Conservation (phyloP, 768 basidiomycete species). For the Calocera cornea region DNA sequence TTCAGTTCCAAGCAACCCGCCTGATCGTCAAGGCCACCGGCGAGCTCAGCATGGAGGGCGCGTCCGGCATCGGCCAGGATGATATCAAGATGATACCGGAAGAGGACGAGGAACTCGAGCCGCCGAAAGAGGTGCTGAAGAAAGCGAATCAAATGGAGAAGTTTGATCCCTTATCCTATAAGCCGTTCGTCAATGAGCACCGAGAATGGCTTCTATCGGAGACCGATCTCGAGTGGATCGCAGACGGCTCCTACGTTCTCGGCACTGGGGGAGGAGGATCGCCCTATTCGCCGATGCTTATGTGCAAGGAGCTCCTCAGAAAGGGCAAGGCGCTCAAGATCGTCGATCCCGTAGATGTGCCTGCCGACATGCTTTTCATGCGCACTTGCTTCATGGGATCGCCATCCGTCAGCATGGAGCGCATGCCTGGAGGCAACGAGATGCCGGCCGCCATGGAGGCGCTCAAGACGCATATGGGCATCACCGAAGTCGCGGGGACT, state of each 20-base stretch:
- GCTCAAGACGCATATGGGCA: not conserved
- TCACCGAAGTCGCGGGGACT: slow-evolving; percentile 7
- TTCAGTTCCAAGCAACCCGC: slow-evolving; percentile 14
- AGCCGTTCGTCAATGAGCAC: slow-evolving; percentile 13
- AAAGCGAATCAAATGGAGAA: no score
- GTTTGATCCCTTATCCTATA: slow-evolving; percentile 12
- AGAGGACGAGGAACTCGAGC: not conserved
- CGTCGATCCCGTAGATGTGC: slow-evolving; percentile 12
- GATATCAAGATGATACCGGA: not conserved
- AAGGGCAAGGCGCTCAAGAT: slow-evolving; percentile 15
- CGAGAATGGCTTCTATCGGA: slow-evolving; percentile 18
- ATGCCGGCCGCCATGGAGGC: slow-evolving; percentile 9
- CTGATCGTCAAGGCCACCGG: slow-evolving; percentile 21
- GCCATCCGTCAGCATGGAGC: no score
- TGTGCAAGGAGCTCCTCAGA: slow-evolving; percentile 13
- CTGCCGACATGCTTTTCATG: slow-evolving; percentile 10
- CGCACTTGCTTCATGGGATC: no score
- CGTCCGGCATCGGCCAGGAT: not conserved
- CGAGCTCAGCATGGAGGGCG: slow-evolving; percentile 19
- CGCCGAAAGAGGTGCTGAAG: not conserved
- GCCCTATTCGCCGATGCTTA: slow-evolving; percentile 12
- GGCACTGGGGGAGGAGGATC: slow-evolving; percentile 20
- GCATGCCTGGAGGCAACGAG: slow-evolving; percentile 6
- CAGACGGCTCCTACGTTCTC: slow-evolving; percentile 19
- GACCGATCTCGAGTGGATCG: slow-evolving; percentile 18